Evolutionary conservation across 768 basidiomycete genomes (phyloP), one percentile per base, ranked within the genome.

Genomic region (Saitozyma sp.): DNA sequence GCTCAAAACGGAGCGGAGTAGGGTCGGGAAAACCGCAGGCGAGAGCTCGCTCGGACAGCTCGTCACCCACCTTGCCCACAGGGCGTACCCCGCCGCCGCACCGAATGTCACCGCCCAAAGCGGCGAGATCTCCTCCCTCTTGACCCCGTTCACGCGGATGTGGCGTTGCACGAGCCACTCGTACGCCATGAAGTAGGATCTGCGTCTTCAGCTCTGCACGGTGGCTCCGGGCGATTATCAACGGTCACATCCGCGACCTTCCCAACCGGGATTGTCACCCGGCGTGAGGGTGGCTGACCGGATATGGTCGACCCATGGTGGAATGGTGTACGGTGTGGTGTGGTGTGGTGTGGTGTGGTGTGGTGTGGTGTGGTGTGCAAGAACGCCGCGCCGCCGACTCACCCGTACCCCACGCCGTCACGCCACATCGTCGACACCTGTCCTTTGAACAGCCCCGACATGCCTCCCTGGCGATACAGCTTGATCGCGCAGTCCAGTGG

Each of bases 151-250:
- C 2, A 45, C 50, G 29, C 68, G 62, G 84, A 94, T 89, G 76
- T 94, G 89, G 56, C 88, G 83, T 78, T 93, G 91, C 51, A 97
- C 86, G 38, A 97, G 84, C 71, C 90, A 90, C 77, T 97, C 95
- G 78, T 98, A 98, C 16, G 87, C 87, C 75, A 90, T 81, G 82
- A 98, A 98, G 80, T 98, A 98, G 45, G 69, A 78, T 59, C 77
- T 80, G 56, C 0, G 29, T 82, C 37, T n/a, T 61, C 52, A 61
- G 40, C 43, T 50, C 41, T 8, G 14, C 5, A 8, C 19, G 11
- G n/a, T n/a, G n/a, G 29, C 29, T 29, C 29, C 29, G 29, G 5
- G 29, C 29, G 29, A 29, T 89, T 48, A 17, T 17, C 17, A 13
- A 6, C 3, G 17, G 14, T 48, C 46, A 17, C 14, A 17, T 48